A percentile compares a stretch with the other conserved stretches of the same genome.
phyloP scores from a whole-genome alignment of 1,284 basidiomycete species.

The Papiliotrema nemorosa region DNA sequence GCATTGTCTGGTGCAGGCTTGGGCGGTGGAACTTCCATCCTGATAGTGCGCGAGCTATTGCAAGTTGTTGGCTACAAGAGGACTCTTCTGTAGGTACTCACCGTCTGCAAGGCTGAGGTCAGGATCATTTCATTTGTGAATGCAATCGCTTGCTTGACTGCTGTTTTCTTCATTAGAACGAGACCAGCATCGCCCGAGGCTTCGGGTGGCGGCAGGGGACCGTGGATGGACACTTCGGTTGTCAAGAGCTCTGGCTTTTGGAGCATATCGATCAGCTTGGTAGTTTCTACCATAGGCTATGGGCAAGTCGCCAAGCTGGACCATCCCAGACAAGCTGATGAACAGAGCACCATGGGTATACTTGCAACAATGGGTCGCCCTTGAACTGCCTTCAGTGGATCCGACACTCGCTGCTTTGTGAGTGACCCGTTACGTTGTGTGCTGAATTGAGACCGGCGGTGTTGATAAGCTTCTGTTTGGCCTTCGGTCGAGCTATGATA shows the following conservation, averaged over 20 bases:
- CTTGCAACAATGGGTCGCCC: constrained; percentile 19
- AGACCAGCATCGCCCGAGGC: constrained; percentile 37
- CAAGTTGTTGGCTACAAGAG: constrained; percentile 23
- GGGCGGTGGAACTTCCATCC: constrained; percentile 23
- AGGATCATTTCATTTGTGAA: constrained; percentile 40
- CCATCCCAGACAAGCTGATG: neutral
- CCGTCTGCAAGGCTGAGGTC: neutral
- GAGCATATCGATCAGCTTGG: constrained; percentile 24
- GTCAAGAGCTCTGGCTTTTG: constrained; percentile 19
- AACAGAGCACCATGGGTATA: constrained; percentile 24
- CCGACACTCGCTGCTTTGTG: constrained; percentile 20
- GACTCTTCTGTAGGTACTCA: constrained; percentile 26
- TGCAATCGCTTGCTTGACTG: constrained; percentile 16
- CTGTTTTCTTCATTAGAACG: constrained; percentile 27
- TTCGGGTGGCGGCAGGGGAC: constrained; percentile 15
- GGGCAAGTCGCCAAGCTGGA: constrained; percentile 18
- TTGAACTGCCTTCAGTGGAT: constrained; percentile 13
- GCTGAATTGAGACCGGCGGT: constrained; percentile 16
- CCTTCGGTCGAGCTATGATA: constrained; percentile 23
- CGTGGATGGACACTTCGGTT: constrained; percentile 25
- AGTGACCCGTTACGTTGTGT: constrained; percentile 2
- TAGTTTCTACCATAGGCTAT: constrained; percentile 27
- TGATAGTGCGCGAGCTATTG: constrained; percentile 27
- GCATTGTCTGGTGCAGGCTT: constrained; percentile 38
- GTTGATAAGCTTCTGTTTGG: constrained; percentile 18